Base-by-base conservation (phyloP, 129 eudicot species). In the Artemisia annua region DNA sequence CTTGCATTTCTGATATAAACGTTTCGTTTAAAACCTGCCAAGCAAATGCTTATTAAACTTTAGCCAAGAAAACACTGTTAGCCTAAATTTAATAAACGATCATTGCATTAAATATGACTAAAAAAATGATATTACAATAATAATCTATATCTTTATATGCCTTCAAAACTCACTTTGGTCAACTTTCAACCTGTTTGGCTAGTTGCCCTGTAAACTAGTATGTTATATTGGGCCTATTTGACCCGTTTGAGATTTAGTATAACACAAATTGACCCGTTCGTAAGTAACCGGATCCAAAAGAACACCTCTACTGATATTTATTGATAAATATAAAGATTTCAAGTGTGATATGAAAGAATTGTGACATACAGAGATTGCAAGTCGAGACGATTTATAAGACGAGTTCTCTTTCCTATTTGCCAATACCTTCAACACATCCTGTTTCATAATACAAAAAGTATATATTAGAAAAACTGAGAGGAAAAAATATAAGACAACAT, bases 1-100 rank as follows among this genome's bases (percentile, higher is more conserved):
- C 63, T 70, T 85, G 91, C 82, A 91, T 86, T 83, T 85, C 80
- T 28, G 91, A 88, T 51, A 82, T 81, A 77, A 88, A 86, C 30
- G 87, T 88, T 63, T 85, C 96, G 49, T 88, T 91, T 67, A 88
- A 74, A 63, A 88, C 84, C 97, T 91, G 89, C 60, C 66, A 76
- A 66, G 22, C 5, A 63, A 48, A 61, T 24, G 49, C 26, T 17
- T 39, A 64, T 64, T 32, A 7, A 8, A 16, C 3, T 64, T 17
- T 15, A 35, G 18, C 48, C 1, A 11, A 4, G 46, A 39, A 39
- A 39, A 39, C 11, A 39, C 46, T 39, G 8, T 35, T 39, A 39
- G 46, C 5, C 46, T 39, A 39, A 39, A 39, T 39, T 39, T 7
- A 39, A 39, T 39, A 39, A 39, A 39, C 11, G 1, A 7, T 39